Evolutionary conservation across 2,329 filamentous ascomycete species (phyloP).

Genomic region (Apiospora kogelbergensis): DNA sequence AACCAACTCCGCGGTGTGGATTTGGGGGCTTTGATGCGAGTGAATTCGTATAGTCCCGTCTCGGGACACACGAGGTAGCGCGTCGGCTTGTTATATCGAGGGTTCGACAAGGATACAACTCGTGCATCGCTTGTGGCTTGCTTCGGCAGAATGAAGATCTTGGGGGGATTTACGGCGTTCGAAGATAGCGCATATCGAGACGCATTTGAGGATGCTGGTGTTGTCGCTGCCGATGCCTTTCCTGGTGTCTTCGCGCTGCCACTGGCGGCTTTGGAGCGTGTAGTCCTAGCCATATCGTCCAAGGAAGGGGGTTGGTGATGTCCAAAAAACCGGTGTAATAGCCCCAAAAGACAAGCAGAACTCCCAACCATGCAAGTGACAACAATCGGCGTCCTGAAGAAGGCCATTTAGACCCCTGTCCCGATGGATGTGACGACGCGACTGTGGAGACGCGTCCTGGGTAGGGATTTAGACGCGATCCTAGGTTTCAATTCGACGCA

Average conservation of each 20-base stretch:
- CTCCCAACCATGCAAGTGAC: too few species aligned
- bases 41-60: slow-evolving; percentile 66
- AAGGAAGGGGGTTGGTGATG: background rate
- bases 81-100: slow-evolving; percentile 52
- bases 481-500: slow-evolving; percentile 1
- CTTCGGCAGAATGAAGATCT: slow-evolving; percentile 62
- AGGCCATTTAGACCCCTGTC: background rate
- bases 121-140: slow-evolving; percentile 52
- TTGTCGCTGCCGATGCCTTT: slow-evolving; percentile 25
- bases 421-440: background rate
- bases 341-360: background rate
- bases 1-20: slow-evolving; percentile 62
- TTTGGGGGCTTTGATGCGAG: slow-evolving; percentile 52
- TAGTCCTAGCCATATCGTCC: slow-evolving; percentile 46
- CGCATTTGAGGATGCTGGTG: slow-evolving; percentile 26
- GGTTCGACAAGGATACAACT: slow-evolving; percentile 61
- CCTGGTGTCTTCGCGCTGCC: slow-evolving; percentile 27
- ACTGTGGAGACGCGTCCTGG: background rate
- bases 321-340: too few species aligned
- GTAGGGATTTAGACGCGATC: background rate
- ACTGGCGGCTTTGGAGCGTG: slow-evolving; percentile 40
- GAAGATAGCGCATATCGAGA: slow-evolving; percentile 43
- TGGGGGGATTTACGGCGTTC: slow-evolving; percentile 44
- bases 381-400: background rate
- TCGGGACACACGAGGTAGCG: slow-evolving; percentile 64